Evolutionary conservation across 164 flowering plant species (phyloP).

Genomic region (Macadamia integrifolia): DNA sequence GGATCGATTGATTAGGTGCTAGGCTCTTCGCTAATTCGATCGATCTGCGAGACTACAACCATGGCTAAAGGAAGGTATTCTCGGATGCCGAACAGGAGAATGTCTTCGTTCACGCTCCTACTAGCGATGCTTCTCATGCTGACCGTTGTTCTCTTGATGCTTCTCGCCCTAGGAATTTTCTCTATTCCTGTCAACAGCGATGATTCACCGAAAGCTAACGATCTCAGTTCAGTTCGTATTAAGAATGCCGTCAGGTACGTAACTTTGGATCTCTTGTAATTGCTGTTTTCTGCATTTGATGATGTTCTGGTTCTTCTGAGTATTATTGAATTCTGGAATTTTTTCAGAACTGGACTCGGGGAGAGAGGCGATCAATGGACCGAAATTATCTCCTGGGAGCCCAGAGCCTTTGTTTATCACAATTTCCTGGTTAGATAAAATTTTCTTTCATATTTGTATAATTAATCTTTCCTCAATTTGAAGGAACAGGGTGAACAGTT

Average conservation of each 20-base stretch:
- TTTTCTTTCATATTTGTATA: background rate
- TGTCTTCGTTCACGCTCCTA: conserved; percentile 41
- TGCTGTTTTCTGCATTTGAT: background rate
- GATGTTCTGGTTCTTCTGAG: conserved; percentile 2
- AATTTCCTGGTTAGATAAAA: conserved; percentile 64
- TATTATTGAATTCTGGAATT: background rate
- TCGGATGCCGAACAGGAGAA: conserved; percentile 32
- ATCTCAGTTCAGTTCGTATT: conserved; percentile 47
- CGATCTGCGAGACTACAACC: background rate
- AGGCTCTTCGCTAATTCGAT: background rate
- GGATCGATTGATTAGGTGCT: background rate
- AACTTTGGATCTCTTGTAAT: background rate
- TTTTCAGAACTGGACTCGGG: conserved; percentile 25
- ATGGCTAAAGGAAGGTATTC: conserved; percentile 52
- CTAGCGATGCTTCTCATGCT: conserved; percentile 46
- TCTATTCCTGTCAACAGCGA: conserved; percentile 44
- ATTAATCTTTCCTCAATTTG: background rate
- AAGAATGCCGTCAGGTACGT: conserved; percentile 20
- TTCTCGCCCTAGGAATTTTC: conserved; percentile 63
- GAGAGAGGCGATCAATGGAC: conserved; percentile 61
- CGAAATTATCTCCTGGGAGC: conserved; percentile 94
- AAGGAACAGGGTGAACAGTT: background rate
- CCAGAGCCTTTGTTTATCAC: conserved; percentile 80
- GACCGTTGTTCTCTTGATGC: conserved; percentile 46
- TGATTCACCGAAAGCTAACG: conserved; percentile 31